phyloP scores from a whole-genome alignment of 805 yeast genomes.

The Hermanozyma aechmeae region DNA sequence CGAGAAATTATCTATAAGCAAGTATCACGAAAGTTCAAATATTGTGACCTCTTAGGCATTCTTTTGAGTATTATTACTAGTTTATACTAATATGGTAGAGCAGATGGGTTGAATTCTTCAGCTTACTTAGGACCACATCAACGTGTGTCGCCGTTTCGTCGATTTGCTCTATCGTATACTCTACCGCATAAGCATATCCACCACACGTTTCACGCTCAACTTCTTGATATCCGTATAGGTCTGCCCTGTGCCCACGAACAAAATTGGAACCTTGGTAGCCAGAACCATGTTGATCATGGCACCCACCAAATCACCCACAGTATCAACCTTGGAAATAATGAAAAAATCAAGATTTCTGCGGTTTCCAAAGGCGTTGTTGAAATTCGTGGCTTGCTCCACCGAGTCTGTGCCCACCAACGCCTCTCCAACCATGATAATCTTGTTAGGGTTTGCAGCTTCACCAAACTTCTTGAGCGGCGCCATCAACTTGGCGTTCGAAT shows the following conservation, averaged over 20 bases:
- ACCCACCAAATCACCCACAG: slow-evolving; percentile 94
- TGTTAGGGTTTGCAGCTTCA: slow-evolving; percentile 90
- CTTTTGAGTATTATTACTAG: no score
- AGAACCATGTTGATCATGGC: slow-evolving; percentile 96
- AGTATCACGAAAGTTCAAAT: no score
- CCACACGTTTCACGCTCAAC: slow-evolving; percentile 87
- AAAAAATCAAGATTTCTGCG: slow-evolving; percentile 78
- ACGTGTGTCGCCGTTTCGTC: no score
- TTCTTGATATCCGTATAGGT: slow-evolving; percentile 91
- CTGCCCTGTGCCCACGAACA: slow-evolving; percentile 95
- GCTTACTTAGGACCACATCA: no score
- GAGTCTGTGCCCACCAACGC: slow-evolving; percentile 97
- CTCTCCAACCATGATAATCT: slow-evolving; percentile 97
- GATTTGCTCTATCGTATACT: not conserved
- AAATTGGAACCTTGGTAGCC: slow-evolving; percentile 90
- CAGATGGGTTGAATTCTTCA: no score
- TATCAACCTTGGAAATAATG: slow-evolving; percentile 89
- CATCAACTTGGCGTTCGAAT: slow-evolving; percentile 89
- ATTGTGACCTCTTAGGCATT: no score
- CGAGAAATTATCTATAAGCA: no score
- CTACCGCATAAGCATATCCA: slow-evolving; percentile 65
- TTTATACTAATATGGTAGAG: no score
- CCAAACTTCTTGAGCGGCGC: slow-evolving; percentile 93
- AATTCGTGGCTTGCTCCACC: slow-evolving; percentile 88
- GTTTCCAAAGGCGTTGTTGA: slow-evolving; percentile 88